Conservation (phyloP, 768 basidiomycete genomes). For the Sistotremastrum niveocremeum region DNA sequence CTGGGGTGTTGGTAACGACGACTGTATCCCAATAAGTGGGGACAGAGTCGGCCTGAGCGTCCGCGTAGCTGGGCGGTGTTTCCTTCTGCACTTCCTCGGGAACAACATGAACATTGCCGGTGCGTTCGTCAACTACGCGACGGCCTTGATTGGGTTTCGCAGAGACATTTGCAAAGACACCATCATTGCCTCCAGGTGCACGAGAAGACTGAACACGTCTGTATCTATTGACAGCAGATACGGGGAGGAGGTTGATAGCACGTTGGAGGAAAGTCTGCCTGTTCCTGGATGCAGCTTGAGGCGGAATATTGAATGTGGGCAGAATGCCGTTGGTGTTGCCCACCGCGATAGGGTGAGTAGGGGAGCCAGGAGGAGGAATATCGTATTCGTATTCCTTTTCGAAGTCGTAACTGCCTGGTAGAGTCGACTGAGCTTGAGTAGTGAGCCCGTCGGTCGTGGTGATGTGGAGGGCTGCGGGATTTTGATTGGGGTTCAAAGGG, state of each 20-base stretch:
- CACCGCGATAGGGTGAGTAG: conserved; percentile 47
- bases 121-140: conserved; percentile 26
- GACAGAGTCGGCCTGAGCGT: conserved; percentile 88
- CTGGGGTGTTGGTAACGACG: conserved; percentile 46
- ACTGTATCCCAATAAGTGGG: conserved; percentile 98
- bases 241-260: conserved; percentile 28
- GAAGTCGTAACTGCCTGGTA: conserved; percentile 52
- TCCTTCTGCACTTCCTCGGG: conserved; percentile 78
- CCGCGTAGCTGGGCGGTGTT: conserved; percentile 83
- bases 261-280: conserved; percentile 16
- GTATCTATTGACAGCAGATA: conserved; percentile 38
- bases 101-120: conserved; percentile 57
- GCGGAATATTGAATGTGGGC: conserved; percentile 26
- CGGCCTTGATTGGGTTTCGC: conserved; percentile 62
- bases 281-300: conserved; percentile 16
- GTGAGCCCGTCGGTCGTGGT: too few species aligned
- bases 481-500: conserved; percentile 5
- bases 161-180: conserved; percentile 90
- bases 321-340: conserved; percentile 68
- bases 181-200: conserved; percentile 50
- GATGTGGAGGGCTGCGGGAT: not conserved
- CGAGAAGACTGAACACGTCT: conserved; percentile 41
- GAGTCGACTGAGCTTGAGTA: not conserved
- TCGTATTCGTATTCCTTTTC: conserved; percentile 63
- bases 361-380: conserved; percentile 73